Evolutionary conservation across 1,139 yeast genomes (phyloP), one percentile per base, ranked within the genome.

Genomic region (Hyphopichia pseudoburtonii): DNA sequence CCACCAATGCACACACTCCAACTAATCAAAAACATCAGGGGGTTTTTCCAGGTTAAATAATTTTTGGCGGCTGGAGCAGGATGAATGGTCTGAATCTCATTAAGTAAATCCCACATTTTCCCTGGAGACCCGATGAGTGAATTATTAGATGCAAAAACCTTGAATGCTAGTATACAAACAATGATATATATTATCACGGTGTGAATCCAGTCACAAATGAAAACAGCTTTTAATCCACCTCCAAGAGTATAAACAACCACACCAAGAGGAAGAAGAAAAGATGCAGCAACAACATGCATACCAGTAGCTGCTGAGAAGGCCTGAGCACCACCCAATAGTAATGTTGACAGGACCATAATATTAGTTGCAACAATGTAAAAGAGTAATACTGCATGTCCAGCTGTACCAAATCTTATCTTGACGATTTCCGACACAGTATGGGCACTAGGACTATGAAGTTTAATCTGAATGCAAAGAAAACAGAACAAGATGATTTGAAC

Each of bases 341-440:
- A 39, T 25, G 43, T 41, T 4, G 55, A 40, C 4, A 55, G 42
- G 22, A 48, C 45, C 21, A 49, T 34, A 6, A 47, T 39, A 34
- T 49, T 51, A 4, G 47, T 48, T 10, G 48, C 45, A 11, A 47
- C 32, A 38, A 50, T 48, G 31, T 51, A 52, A 17, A 23, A 28
- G 30, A 52, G 37, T 36, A 42, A 46, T 6, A 41, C 40, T 35
- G 43, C 36, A 40, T 52, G 56, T 1, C 52, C 54, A 12, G 58
- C 48, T 21, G 70, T 64, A n/a, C 95, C 95, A 54, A 82, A 86
- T 41, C 95, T 66, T 3, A 76, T 79, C 45, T 71, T 73, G 47
- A 86, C 73, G 35, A 84, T 76, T 56, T 86, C 92, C 41, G 84
- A 67, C 57, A 80, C 82, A 1, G 94, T 85, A 61, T 85, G 94